A percentile compares a stretch with the other conserved stretches of the same genome.
phyloP scores from a whole-genome alignment of 345 rosid species.

The Nephelium lappaceum region DNA sequence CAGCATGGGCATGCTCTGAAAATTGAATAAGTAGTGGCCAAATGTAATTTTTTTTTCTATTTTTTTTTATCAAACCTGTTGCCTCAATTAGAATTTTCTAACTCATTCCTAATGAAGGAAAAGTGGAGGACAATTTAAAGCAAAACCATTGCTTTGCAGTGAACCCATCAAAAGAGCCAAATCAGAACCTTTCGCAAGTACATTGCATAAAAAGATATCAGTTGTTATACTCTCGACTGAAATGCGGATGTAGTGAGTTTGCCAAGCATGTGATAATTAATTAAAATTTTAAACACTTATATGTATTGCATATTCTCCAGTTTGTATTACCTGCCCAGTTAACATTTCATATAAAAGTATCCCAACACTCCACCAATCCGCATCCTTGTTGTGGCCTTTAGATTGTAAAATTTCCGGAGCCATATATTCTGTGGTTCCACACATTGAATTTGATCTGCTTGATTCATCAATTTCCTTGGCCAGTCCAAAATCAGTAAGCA shows the following conservation, averaged over 20 bases:
- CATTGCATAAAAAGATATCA: neutral
- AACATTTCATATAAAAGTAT: constrained; percentile 72
- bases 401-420: constrained; percentile 72
- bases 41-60: too few relatives aligned
- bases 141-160: neutral
- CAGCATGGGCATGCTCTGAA: neutral
- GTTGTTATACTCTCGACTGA: neutral
- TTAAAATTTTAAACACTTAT: neutral
- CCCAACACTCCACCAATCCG: constrained; percentile 81
- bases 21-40: neutral
- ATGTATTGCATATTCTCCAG: neutral
- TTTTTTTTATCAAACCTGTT: neutral
- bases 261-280: neutral
- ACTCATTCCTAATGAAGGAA: neutral
- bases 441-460: constrained; percentile 72
- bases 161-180: neutral
- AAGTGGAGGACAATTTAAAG: neutral
- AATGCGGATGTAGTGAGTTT: neutral
- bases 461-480: constrained; percentile 75
- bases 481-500: constrained; percentile 74
- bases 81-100: neutral
- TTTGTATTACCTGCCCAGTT: constrained; percentile 57
- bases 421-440: constrained; percentile 79
- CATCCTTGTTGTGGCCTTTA: constrained; percentile 74
- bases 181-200: neutral